These are phyloP conservation scores for Plenodomus tracheiphilus DNA, from an alignment of 2,329 filamentous ascomycete species.

Conservation along the genomic window DNA sequence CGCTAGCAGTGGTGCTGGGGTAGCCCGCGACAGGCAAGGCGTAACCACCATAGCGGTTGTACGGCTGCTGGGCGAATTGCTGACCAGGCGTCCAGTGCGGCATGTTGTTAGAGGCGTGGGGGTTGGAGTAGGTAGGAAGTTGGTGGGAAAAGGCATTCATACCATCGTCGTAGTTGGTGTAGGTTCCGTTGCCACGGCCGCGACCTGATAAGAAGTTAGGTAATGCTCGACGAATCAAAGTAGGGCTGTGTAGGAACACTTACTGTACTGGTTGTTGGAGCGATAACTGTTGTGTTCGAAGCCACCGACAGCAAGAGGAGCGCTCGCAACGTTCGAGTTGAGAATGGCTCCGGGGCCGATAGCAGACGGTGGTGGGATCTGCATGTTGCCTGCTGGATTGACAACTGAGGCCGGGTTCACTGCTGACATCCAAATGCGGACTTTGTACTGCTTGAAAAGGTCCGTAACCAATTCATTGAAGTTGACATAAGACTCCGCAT, in stretches of 20 bases:
- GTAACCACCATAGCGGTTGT: conserved; percentile 23
- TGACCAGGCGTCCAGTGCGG: conserved; percentile 29
- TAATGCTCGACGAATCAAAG: background rate
- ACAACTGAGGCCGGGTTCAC: conserved; percentile 94
- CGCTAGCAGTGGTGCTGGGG: conserved; percentile 25
- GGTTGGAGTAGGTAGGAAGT: conserved; percentile 23
- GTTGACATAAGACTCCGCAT: conserved; percentile 96
- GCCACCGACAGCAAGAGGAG: conserved; percentile 34
- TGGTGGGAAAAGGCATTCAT: conserved; percentile 40
- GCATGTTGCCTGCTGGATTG: conserved; percentile 37
- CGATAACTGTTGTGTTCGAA: conserved; percentile 34
- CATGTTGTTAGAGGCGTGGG: conserved; percentile 32
- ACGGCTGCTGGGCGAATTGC: conserved; percentile 24
- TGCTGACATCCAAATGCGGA: conserved; percentile 98
- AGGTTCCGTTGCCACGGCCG: conserved; percentile 18
- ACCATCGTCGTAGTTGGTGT: conserved; percentile 28
- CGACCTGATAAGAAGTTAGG: conserved; percentile 22
- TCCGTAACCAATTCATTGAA: conserved; percentile 98
- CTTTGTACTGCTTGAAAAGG: conserved; percentile 99
- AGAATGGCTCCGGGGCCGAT: conserved; percentile 45
- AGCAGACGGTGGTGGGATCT: conserved; percentile 42
- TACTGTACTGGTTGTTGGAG: conserved; percentile 33
- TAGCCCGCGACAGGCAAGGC: conserved; percentile 16
- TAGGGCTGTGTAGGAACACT: conserved; percentile 1
- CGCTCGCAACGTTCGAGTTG: conserved; percentile 20